These are phyloP conservation scores for Komagataella kurtzmanii DNA, from an alignment of 805 yeast genomes.

Conservation along the genomic window DNA sequence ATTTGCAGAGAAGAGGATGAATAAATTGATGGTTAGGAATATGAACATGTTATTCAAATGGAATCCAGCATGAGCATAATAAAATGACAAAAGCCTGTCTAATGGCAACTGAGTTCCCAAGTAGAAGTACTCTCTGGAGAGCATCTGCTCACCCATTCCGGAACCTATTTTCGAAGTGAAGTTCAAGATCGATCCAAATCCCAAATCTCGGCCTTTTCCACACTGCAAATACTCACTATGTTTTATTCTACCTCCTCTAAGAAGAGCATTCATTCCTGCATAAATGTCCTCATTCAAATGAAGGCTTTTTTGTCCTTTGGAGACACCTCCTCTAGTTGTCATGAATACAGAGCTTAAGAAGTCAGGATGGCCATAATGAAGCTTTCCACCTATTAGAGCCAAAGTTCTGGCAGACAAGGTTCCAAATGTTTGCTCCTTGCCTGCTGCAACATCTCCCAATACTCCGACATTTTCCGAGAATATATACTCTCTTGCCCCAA, in stretches of 20 bases:
- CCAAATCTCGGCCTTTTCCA: constrained; percentile 93
- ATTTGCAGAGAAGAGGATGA: constrained; percentile 68
- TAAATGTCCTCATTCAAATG: constrained; percentile 92
- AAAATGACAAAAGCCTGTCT: constrained; percentile 83
- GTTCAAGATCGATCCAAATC: constrained; percentile 83
- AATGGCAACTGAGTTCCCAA: constrained; percentile 82
- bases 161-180: constrained; percentile 95
- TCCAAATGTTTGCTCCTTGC: constrained; percentile 95
- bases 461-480: constrained; percentile 90
- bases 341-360: constrained; percentile 80
- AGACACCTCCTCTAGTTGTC: constrained; percentile 93
- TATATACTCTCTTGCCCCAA: constrained; percentile 91
- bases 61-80: constrained; percentile 95
- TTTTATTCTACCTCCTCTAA: constrained; percentile 87
- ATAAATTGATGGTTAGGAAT: constrained; percentile 70
- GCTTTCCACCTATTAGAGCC: constrained; percentile 87
- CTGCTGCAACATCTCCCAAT: constrained; percentile 93
- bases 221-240: constrained; percentile 95
- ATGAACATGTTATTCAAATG: constrained; percentile 86
- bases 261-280: constrained; percentile 85
- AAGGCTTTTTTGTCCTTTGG: constrained; percentile 88
- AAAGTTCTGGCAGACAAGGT: constrained; percentile 87
- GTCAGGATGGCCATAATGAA: constrained; percentile 96
- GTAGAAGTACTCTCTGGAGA: constrained; percentile 85
- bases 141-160: constrained; percentile 95